Evolutionary conservation across 352 stramenopile species (phyloP).

Genomic region (Phytophthora hibernalis): DNA sequence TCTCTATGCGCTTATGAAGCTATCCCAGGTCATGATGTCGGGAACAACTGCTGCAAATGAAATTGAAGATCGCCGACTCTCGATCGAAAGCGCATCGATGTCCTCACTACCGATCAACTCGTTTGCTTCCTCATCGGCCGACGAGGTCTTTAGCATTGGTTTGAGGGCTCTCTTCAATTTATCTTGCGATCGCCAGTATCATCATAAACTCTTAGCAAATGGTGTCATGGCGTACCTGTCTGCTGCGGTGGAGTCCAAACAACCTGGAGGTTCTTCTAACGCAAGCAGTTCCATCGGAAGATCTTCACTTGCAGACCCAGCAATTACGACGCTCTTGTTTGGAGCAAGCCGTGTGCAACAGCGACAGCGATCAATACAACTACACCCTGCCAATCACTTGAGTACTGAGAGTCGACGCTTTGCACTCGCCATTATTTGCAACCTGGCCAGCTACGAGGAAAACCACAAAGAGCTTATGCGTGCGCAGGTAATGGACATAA

Average conservation of each 20-base stretch:
- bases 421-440: slow-evolving; percentile 79
- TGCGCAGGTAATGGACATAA: slow-evolving; percentile 69
- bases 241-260: slow-evolving; percentile 44
- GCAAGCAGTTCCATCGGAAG: background rate
- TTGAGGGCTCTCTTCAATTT: slow-evolving; percentile 83
- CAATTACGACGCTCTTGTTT: slow-evolving; percentile 26
- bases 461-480: slow-evolving; percentile 88
- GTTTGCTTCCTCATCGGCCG: slow-evolving; percentile 31
- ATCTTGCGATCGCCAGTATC: slow-evolving; percentile 72
- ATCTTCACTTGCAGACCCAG: slow-evolving; percentile 4
- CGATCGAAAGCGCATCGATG: slow-evolving; percentile 1
- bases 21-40: slow-evolving; percentile 67
- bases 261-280: slow-evolving; percentile 7
- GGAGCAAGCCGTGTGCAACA: background rate
- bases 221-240: slow-evolving; percentile 77
- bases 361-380: slow-evolving; percentile 6
- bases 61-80: slow-evolving; percentile 5
- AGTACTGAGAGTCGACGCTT: slow-evolving; percentile 56
- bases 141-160: slow-evolving; percentile 75
- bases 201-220: slow-evolving; percentile 74
- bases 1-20: slow-evolving; percentile 82
- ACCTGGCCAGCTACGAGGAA: slow-evolving; percentile 73
- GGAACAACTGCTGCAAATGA: slow-evolving; percentile 6
- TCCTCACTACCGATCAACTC: background rate
- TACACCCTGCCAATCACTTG: slow-evolving; percentile 26